Percentiles rank a stretch among this genome's conserved stretches.
Evolutionary conservation across 1,284 basidiomycete species (phyloP).

Genomic region (Boletellus deceptivus): DNA sequence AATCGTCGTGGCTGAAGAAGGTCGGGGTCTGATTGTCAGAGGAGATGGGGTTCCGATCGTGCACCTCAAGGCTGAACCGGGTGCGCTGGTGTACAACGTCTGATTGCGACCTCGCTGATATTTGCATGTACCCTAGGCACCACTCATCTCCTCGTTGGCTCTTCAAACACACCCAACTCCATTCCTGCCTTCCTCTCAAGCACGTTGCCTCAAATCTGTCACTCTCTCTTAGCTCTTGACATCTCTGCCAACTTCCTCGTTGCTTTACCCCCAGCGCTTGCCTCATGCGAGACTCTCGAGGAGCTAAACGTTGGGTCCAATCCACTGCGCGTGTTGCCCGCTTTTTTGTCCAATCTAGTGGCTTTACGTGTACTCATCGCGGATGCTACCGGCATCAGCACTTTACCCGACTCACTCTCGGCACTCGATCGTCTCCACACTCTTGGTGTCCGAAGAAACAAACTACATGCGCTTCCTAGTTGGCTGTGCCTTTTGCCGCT

Average conservation of each 20-base stretch:
- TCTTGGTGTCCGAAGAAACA: constrained; percentile 85
- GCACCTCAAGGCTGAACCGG: constrained; percentile 64
- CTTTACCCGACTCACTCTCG: constrained; percentile 68
- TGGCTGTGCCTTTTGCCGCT: constrained; percentile 87
- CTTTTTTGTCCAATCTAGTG: constrained; percentile 74
- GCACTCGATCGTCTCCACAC: constrained; percentile 78
- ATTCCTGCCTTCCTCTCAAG: constrained; percentile 72
- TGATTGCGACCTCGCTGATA: constrained; percentile 2
- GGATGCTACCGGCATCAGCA: constrained; percentile 80
- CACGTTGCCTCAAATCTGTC: constrained; percentile 67
- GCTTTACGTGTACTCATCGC: constrained; percentile 86
- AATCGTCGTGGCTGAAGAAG: constrained; percentile 75
- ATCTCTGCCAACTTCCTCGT: constrained; percentile 85
- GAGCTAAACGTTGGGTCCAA: constrained; percentile 95
- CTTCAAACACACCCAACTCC: constrained; percentile 71
- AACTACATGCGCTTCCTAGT: constrained; percentile 84
- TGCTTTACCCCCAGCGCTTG: constrained; percentile 77
- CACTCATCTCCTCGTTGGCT: constrained; percentile 84
- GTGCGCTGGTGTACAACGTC: constrained; percentile 43
- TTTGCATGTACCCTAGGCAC: constrained; percentile 54
- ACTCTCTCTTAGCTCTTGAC: constrained; percentile 84
- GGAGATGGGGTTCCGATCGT: constrained; percentile 60
- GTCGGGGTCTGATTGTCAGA: constrained; percentile 73
- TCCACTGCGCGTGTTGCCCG: constrained; percentile 79
- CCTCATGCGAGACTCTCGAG: constrained; percentile 77